These are phyloP conservation scores for Cryphonectria japonica DNA, from an alignment of 2,329 filamentous ascomycete species.

Conservation along the genomic window DNA sequence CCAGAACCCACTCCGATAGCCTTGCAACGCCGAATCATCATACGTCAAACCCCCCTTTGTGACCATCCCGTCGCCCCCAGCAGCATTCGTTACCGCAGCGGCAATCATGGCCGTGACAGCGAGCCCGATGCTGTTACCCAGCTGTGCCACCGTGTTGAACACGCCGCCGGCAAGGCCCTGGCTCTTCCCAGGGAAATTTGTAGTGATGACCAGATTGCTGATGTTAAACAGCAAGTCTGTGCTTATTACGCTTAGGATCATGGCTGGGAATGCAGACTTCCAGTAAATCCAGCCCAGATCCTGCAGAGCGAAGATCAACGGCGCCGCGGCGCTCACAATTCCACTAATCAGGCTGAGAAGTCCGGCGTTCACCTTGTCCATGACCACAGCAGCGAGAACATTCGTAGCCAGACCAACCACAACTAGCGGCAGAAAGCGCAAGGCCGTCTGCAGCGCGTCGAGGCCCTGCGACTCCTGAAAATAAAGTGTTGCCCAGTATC, in stretches of 20 bases:
- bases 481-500: slow-evolving; percentile 47
- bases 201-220: slow-evolving; percentile 55
- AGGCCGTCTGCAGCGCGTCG: slow-evolving; percentile 48
- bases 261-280: slow-evolving; percentile 48
- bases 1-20: slow-evolving; percentile 58
- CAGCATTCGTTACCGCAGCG: slow-evolving; percentile 47
- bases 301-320: slow-evolving; percentile 54
- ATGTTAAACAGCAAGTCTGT: slow-evolving; percentile 58
- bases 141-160: slow-evolving; percentile 61
- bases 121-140: slow-evolving; percentile 58
- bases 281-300: slow-evolving; percentile 55
- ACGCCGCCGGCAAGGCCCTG: slow-evolving; percentile 63
- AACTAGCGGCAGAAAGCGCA: slow-evolving; percentile 50
- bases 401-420: slow-evolving; percentile 24
- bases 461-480: slow-evolving; percentile 53
- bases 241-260: slow-evolving; percentile 48
- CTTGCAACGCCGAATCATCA: slow-evolving; percentile 47
- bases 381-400: slow-evolving; percentile 44
- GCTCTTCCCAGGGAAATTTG: slow-evolving; percentile 55
- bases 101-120: slow-evolving; percentile 55
- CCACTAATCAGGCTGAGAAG: slow-evolving; percentile 29
- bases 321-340: slow-evolving; percentile 52
- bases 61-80: slow-evolving; percentile 30
- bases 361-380: slow-evolving; percentile 40
- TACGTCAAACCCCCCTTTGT: slow-evolving; percentile 15